Evolutionary conservation across 371 early-diverging fungal species (phyloP).

Genomic region (Mortierella sp.): DNA sequence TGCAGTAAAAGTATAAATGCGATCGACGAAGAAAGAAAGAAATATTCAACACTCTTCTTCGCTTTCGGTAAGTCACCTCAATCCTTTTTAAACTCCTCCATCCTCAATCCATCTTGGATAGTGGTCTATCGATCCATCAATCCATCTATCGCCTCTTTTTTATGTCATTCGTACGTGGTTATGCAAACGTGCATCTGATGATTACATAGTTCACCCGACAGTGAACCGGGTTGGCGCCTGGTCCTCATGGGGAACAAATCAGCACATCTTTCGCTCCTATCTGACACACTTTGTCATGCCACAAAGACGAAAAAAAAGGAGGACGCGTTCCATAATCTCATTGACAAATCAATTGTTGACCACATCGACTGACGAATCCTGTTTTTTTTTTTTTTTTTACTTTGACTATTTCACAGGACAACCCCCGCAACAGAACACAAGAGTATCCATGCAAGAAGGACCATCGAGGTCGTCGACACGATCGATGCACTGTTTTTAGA

Average conservation of each 20-base stretch:
- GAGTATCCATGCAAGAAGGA: background rate
- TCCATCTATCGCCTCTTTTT: no score
- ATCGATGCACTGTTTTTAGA: conserved; percentile 17
- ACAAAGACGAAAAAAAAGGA: background rate
- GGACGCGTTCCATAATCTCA: no score
- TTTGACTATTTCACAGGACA: background rate
- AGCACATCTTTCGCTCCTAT: conserved; percentile 57
- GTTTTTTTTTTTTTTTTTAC: no score
- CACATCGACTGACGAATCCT: no score
- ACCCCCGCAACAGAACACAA: background rate
- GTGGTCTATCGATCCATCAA: background rate
- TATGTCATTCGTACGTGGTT: background rate
- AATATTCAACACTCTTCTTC: no score
- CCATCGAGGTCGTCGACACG: background rate
- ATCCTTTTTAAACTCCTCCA: background rate
- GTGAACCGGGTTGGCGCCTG: conserved; percentile 51
- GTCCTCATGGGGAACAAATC: conserved; percentile 49
- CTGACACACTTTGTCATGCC: conserved; percentile 22
- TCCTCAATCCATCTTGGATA: background rate
- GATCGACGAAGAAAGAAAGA: no score
- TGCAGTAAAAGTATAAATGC: no score
- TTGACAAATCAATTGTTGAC: no score
- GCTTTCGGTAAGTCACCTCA: no score
- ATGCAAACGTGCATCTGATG: conserved; percentile 35
- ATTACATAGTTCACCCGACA: conserved; percentile 70